Base-by-base conservation (phyloP, 2,329 filamentous ascomycete genomes). In the Colletotrichum gloeosporioides region DNA sequence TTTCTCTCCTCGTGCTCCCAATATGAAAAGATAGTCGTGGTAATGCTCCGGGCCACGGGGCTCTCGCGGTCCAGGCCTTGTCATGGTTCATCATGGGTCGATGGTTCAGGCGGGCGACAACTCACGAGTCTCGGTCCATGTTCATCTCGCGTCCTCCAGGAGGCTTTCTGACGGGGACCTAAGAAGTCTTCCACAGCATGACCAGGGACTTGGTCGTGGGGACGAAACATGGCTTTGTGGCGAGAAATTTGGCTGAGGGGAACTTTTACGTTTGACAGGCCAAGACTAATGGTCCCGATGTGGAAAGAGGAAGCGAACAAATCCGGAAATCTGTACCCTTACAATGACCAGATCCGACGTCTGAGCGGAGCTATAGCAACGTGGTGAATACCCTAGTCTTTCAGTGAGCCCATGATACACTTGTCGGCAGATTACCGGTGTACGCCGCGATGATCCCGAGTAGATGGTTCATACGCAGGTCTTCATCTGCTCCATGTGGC, bases 231-330 rank as follows among this genome's bases (percentile, higher is more conserved):
- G 63, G 59, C 62, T 36, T 59, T 32, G 67, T 76, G 75, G 68
- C 63, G 69, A 72, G 36, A 39, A 39, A 34, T n/a, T 57, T 59
- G 63, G 34, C 44, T 39, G 29, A 44, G 53, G 29, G 66, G 66
- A 44, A 32, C 53, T 64, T 39, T 31, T 49, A 53, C 34, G 32
- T 59, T 68, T 69, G 72, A 71, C 72, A 71, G 27, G 71, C 67
- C 39, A 49, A 63, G 72, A 67, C 71, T 66, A 69, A 78, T 65
- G 73, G 57, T 66, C 85, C 81, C 70, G 71, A 85, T 84, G 63
- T 63, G 84, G 85, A 84, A 87, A 83, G 80, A 77, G 77, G 82
- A 87, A 87, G 86, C 86, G 85, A 86, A 83, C 80, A 79, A 80
- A 84, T 82, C 66, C 79, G 81, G 81, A 81, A 82, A 79, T 27